Conservation (phyloP, 2,329 filamentous ascomycete genomes). For the Alternaria atra region DNA sequence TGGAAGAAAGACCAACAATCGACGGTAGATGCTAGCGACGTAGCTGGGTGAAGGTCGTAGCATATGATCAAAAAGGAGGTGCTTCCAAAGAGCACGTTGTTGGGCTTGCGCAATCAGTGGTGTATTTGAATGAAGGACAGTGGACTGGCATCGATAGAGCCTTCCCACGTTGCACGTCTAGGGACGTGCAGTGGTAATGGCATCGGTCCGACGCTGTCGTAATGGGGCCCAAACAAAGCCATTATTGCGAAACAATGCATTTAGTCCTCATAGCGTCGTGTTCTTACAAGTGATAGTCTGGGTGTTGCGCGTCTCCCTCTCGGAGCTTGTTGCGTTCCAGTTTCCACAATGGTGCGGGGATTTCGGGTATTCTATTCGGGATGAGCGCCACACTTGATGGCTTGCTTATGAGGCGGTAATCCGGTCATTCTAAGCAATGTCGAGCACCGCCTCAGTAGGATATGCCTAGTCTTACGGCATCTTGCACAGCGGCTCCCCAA, state of each 20-base stretch:
- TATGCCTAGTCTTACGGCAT: background rate
- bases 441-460: background rate
- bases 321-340: background rate
- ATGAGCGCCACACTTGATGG: background rate
- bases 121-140: background rate
- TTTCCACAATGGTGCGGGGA: background rate
- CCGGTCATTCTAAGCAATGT: background rate
- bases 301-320: background rate
- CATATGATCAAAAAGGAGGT: slow-evolving; percentile 8
- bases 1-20: background rate
- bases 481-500: background rate
- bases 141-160: background rate
- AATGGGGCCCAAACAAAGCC: background rate
- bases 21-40: slow-evolving; percentile 6
- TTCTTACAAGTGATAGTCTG: background rate
- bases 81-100: slow-evolving; percentile 8
- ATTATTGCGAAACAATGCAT: slow-evolving; percentile 1
- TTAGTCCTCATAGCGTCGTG: background rate
- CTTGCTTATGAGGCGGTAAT: slow-evolving; percentile 1
- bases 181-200: slow-evolving; percentile 1
- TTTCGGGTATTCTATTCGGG: background rate
- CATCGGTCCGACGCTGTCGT: background rate
- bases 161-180: background rate
- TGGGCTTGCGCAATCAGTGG: slow-evolving; percentile 11
- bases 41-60: background rate